Base-by-base conservation (phyloP, 106 monocot species). In the Xerophyta viscosa region DNA sequence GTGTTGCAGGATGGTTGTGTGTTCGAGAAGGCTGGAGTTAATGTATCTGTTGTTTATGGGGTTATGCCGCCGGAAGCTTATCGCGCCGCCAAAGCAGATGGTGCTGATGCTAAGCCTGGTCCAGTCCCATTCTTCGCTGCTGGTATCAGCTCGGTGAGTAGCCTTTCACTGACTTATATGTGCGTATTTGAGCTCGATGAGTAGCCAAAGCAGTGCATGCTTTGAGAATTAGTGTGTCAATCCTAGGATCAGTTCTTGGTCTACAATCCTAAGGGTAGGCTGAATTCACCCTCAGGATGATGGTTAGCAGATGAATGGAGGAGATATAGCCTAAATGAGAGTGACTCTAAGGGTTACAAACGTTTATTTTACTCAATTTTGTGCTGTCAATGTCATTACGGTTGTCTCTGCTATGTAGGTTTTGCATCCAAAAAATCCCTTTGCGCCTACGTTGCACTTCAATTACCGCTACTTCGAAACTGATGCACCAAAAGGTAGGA, bases 1-100 rank as follows among this genome's bases (percentile, higher is more conserved):
- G 98, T 90, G 29, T 51, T 98, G 49, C 90, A 90, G 86, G 98
- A 90, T 12, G 98, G 90, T 0, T 73, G 18, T 8, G 90, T 98
- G 23, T 98, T 74, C 58, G 90, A 98, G 85, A 90, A 98, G 74
- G 98, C 98, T 0, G 98, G 89, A 46, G 90, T 98, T n/a, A 98
- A 98, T 56, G 98, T 98, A 26, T 90, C 90, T 3, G 98, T 98
- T 20, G 98, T 98, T 8, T 98, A 98, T 31, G 98, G 98, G n/a
- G 64, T 83, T 41, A 98, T 98, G 90, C 98, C 98, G 0, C 98
- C 98, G 10, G 98, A 98, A 21, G 98, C 98, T 0, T 98, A 98
- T 55, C 57, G 90, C 23, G 98, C 98, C 0, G 98, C 98, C 50
- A 89, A 83, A 61, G 88, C 84, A 6, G 72, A 41, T 6, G 42